A percentile compares a stretch with the other conserved stretches of the same genome.
phyloP scores from a whole-genome alignment of 257 asterid species.

The Scutellaria barbata region DNA sequence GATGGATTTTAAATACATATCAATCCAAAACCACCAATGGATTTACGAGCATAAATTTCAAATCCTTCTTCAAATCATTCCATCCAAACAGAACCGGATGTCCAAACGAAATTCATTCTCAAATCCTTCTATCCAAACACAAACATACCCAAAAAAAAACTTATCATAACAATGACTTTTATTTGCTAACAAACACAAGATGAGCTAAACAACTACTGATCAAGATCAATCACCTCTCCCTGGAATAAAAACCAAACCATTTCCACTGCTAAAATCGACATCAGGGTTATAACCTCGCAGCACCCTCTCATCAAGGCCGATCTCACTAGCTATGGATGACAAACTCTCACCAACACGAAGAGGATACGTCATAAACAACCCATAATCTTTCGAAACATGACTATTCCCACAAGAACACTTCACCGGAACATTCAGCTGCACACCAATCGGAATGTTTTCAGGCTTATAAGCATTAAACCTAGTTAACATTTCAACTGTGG shows the following conservation, averaged over 20 bases:
- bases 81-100: too few species aligned
- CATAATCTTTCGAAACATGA: conserved; percentile 59
- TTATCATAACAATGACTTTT: neutral
- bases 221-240: conserved; percentile 55
- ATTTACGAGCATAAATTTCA: too few species aligned
- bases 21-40: too few species aligned
- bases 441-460: conserved; percentile 36
- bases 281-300: conserved; percentile 64
- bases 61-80: too few species aligned
- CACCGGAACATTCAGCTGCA: conserved; percentile 52
- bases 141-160: too few species aligned
- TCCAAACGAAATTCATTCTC: too few species aligned
- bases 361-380: conserved; percentile 65
- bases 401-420: conserved; percentile 70
- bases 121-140: too few species aligned
- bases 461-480: conserved; percentile 52
- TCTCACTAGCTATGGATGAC: conserved; percentile 39
- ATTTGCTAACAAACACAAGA: too few species aligned
- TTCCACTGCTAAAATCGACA: conserved; percentile 57
- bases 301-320: conserved; percentile 49
- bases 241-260: conserved; percentile 66
- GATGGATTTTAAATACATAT: too few species aligned
- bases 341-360: conserved; percentile 55
- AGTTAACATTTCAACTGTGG: conserved; percentile 56
- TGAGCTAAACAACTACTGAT: neutral